phyloP scores from a whole-genome alignment of 177 flowering plant genomes.

The Vitis hybrid region DNA sequence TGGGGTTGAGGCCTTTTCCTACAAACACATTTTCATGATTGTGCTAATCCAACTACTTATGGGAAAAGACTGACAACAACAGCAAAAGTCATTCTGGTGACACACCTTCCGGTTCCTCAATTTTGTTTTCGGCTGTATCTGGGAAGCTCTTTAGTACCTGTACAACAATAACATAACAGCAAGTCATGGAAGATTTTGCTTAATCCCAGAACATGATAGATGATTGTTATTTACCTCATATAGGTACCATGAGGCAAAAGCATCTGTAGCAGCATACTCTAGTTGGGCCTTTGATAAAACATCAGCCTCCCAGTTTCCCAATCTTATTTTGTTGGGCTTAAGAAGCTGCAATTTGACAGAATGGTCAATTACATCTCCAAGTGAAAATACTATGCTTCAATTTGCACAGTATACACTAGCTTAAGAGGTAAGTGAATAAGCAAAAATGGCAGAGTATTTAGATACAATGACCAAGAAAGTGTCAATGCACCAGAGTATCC shows the following conservation, averaged over 20 bases:
- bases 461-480: too few relatives aligned
- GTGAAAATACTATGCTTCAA: too few relatives aligned
- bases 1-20: too few relatives aligned
- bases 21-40: too few relatives aligned
- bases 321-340: constrained; percentile 53
- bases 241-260: constrained; percentile 78
- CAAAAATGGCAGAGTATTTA: too few relatives aligned
- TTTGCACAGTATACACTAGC: too few relatives aligned
- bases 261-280: constrained; percentile 85
- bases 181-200: background rate
- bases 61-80: too few relatives aligned
- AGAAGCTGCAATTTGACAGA: constrained; percentile 48
- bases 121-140: constrained; percentile 21
- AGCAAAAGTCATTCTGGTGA: background rate
- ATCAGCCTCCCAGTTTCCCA: constrained; percentile 82
- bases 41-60: too few relatives aligned
- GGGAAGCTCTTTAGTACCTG: constrained; percentile 44
- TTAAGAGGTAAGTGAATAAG: too few relatives aligned
- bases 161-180: background rate
- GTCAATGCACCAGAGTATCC: too few relatives aligned
- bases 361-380: background rate
- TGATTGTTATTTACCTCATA: constrained; percentile 45
- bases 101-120: constrained; percentile 1
- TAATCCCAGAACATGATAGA: background rate
- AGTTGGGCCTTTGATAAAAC: constrained; percentile 61